Evolutionary conservation across 805 yeast species (phyloP).

Genomic region (Yamadazyma takamatsuzukensis): DNA sequence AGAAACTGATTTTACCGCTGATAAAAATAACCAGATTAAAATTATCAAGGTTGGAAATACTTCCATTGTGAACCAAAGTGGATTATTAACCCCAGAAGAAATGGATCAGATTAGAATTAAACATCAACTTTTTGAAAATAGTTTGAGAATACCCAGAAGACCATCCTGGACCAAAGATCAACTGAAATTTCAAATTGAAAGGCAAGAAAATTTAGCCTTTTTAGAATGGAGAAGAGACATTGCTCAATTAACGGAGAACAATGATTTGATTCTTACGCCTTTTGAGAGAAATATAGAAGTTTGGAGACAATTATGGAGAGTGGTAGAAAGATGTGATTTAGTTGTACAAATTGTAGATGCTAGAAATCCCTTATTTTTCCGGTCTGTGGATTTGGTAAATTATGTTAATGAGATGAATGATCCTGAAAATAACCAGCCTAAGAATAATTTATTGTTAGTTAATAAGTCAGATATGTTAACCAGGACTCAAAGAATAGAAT

Average conservation of each 20-base stretch:
- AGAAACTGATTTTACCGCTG: slow-evolving; percentile 94
- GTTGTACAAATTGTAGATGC: slow-evolving; percentile 98
- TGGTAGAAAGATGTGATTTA: slow-evolving; percentile 89
- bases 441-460: slow-evolving; percentile 77
- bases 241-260: slow-evolving; percentile 78
- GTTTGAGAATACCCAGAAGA: slow-evolving; percentile 86
- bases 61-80: slow-evolving; percentile 35
- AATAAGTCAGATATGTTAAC: slow-evolving; percentile 91
- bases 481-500: slow-evolving; percentile 66
- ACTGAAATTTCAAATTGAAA: slow-evolving; percentile 73
- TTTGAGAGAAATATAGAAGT: slow-evolving; percentile 96
- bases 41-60: slow-evolving; percentile 71
- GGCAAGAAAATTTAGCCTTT: slow-evolving; percentile 86
- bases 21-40: slow-evolving; percentile 74
- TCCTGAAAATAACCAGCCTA: slow-evolving; percentile 45
- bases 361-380: slow-evolving; percentile 83
- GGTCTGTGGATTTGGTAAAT: slow-evolving; percentile 81
- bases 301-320: slow-evolving; percentile 98
- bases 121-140: slow-evolving; percentile 64
- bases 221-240: slow-evolving; percentile 91
- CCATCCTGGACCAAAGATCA: slow-evolving; percentile 79
- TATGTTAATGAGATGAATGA: slow-evolving; percentile 74
- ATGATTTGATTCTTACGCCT: slow-evolving; percentile 87
- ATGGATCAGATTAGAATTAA: slow-evolving; percentile 55
- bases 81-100: slow-evolving; percentile 63